These are phyloP conservation scores for Cucurbita moschata DNA, from an alignment of 306 rosid species.

Conservation along the genomic window DNA sequence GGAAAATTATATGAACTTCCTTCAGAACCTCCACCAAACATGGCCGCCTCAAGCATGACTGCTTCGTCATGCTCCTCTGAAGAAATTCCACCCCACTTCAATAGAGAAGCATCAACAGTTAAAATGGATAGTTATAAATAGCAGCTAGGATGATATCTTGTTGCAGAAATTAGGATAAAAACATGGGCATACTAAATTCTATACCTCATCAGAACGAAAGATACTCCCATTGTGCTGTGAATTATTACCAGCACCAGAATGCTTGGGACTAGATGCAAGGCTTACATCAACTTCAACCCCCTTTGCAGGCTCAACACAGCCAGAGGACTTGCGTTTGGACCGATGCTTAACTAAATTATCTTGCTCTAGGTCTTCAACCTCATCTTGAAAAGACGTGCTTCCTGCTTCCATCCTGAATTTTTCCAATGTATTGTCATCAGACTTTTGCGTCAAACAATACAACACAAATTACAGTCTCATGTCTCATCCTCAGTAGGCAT, in stretches of 20 bases:
- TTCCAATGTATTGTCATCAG: constrained; percentile 20
- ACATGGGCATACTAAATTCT: not conserved
- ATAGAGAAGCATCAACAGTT: constrained; percentile 10
- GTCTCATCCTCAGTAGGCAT: not conserved
- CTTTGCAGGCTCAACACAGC: constrained; percentile 28
- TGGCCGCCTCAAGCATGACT: constrained; percentile 94
- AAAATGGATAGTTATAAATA: constrained; percentile 1
- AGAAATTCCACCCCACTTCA: constrained; percentile 94
- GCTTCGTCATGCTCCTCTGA: constrained; percentile 89
- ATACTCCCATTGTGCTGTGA: constrained; percentile 26
- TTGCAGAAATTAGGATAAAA: not conserved
- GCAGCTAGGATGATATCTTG: not conserved
- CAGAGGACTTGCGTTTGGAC: constrained; percentile 34
- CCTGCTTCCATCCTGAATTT: constrained; percentile 60
- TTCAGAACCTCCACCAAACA: constrained; percentile 93
- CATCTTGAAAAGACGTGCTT: constrained; percentile 53
- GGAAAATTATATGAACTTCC: constrained; percentile 44
- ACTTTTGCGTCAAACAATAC: constrained; percentile 8
- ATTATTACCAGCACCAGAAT: constrained; percentile 14
- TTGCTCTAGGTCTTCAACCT: constrained; percentile 62
- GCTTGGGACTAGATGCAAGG: constrained; percentile 36
- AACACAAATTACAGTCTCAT: not conserved
- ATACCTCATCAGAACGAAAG: constrained; percentile 67
- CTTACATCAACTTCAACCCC: constrained; percentile 33
- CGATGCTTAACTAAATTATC: constrained; percentile 64